Percentiles rank a stretch among this genome's conserved stretches.
Conservation (phyloP, 345 rosid species). For the Anacardium occidentale region DNA sequence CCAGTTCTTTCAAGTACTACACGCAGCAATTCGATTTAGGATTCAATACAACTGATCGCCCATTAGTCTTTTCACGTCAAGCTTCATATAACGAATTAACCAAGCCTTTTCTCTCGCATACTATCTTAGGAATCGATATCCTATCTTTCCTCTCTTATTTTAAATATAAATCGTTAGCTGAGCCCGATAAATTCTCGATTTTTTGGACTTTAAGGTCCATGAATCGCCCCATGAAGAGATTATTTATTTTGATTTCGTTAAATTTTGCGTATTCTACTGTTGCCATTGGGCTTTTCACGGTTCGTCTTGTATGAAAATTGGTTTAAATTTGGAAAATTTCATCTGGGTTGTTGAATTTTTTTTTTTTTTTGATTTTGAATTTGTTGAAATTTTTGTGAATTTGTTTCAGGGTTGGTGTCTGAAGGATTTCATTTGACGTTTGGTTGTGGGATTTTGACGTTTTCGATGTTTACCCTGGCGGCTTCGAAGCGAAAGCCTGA, state of each 20-base stretch:
- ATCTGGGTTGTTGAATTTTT: background rate
- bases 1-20: slow-evolving; percentile 38
- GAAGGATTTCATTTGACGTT: slow-evolving; percentile 98
- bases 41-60: slow-evolving; percentile 53
- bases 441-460: slow-evolving; percentile 92
- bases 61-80: slow-evolving; percentile 53
- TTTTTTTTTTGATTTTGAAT: background rate
- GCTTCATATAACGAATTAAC: slow-evolving; percentile 28
- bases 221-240: slow-evolving; percentile 70
- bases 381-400: background rate
- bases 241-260: slow-evolving; percentile 69
- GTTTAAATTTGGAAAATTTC: too few relatives aligned
- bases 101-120: slow-evolving; percentile 65
- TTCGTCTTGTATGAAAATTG: slow-evolving; percentile 57
- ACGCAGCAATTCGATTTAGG: slow-evolving; percentile 47
- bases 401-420: slow-evolving; percentile 77
- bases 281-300: slow-evolving; percentile 72
- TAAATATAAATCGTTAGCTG: slow-evolving; percentile 38
- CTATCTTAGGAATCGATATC: slow-evolving; percentile 68
- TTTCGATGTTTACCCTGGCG: slow-evolving; percentile 88
- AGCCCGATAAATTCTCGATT: slow-evolving; percentile 32
- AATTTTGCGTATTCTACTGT: slow-evolving; percentile 85
- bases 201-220: slow-evolving; percentile 54
- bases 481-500: slow-evolving; percentile 78
- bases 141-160: slow-evolving; percentile 49